A percentile compares a stretch with the other conserved stretches of the same genome.
These are phyloP conservation scores for Annulohypoxylon bovei DNA, from an alignment of 495 filamentous ascomycete genomes.

Conservation along the genomic window DNA sequence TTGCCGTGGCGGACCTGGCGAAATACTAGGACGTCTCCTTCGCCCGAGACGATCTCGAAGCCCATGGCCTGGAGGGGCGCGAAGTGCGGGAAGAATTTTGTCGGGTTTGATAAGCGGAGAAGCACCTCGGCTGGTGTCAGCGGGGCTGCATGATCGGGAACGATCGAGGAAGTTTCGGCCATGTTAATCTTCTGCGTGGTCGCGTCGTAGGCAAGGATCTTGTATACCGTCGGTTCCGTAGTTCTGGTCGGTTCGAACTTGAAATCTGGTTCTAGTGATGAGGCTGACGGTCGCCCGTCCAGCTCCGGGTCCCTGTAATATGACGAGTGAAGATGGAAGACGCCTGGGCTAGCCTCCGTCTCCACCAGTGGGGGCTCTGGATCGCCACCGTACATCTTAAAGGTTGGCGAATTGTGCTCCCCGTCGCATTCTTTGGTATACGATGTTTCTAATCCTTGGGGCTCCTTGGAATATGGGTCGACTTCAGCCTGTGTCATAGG, in stretches of 20 bases:
- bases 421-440: conserved; percentile 49
- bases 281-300: conserved; percentile 33
- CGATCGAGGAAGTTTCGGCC: conserved; percentile 70
- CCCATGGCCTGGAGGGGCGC: conserved; percentile 70
- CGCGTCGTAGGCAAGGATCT: conserved; percentile 77
- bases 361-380: conserved; percentile 10
- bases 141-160: conserved; percentile 54
- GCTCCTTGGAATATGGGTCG: conserved; percentile 51
- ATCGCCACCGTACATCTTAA: conserved; percentile 44
- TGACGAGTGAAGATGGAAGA: conserved; percentile 24
- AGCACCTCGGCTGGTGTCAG: conserved; percentile 70
- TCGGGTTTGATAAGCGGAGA: conserved; percentile 71
- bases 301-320: conserved; percentile 39
- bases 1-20: conserved; percentile 60
- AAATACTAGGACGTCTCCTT: conserved; percentile 77
- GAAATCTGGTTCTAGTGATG: conserved; percentile 3
- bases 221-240: conserved; percentile 65
- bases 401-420: conserved; percentile 30
- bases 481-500: conserved; percentile 33
- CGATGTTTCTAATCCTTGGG: conserved; percentile 50
- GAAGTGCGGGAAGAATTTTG: conserved; percentile 78
- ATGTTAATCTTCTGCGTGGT: conserved; percentile 66
- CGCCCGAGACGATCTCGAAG: conserved; percentile 77
- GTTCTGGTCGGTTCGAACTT: conserved; percentile 18
- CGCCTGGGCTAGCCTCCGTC: conserved; percentile 4